Conservation (phyloP, 345 rosid genomes). For the Hevea brasiliensis region DNA sequence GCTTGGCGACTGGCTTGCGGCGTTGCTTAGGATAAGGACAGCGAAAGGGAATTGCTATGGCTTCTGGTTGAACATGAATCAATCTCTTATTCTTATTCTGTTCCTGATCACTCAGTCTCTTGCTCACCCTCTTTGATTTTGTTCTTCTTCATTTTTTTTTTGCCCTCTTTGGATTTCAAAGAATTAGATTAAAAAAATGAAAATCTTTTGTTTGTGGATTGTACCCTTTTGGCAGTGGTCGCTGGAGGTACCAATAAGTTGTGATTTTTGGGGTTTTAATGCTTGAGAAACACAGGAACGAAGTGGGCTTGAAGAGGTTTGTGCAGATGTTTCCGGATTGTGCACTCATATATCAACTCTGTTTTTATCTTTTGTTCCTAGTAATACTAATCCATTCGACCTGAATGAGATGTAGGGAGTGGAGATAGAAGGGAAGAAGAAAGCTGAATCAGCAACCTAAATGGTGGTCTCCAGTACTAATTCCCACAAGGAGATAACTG, state of each 20-base stretch:
- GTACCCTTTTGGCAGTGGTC: neutral
- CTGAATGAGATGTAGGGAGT: neutral
- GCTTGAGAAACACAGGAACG: neutral
- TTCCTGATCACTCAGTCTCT: too few relatives aligned
- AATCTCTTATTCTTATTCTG: too few relatives aligned
- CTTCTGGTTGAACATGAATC: too few relatives aligned
- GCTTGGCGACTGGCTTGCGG: too few relatives aligned
- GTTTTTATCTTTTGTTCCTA: neutral
- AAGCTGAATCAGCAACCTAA: neutral
- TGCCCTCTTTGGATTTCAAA: too few relatives aligned
- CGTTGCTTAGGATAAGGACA: too few relatives aligned
- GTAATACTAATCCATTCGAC: neutral
- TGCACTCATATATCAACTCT: neutral
- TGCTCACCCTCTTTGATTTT: too few relatives aligned
- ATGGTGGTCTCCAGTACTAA: constrained; percentile 7
- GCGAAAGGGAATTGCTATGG: too few relatives aligned
- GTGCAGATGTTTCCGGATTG: neutral
- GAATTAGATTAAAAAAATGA: too few relatives aligned
- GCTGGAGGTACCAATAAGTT: too few relatives aligned
- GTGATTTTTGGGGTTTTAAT: neutral
- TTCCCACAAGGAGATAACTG: constrained; percentile 22
- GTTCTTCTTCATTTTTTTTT: too few relatives aligned
- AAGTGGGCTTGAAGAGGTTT: neutral
- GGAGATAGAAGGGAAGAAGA: neutral
- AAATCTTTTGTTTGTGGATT: neutral